Evolutionary conservation across 2,329 filamentous ascomycete genomes (phyloP), one percentile per base, ranked within the genome.

Genomic region (Pseudogymnoascus sp.): DNA sequence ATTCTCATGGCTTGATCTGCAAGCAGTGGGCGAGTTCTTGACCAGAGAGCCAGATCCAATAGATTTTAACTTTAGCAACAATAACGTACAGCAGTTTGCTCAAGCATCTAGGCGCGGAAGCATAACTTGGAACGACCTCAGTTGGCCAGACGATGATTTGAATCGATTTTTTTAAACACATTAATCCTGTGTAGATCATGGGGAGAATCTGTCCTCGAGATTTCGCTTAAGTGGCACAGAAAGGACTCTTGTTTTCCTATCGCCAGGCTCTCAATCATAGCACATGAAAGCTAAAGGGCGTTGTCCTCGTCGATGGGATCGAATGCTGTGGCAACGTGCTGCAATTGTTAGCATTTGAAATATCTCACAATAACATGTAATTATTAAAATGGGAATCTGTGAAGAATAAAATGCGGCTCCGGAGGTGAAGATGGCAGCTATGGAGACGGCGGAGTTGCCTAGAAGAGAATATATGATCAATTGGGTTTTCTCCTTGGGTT

Each of bases 1-100:
- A 44, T 85, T 86, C 70, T 84, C 82, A 0, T 86, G 83, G 83
- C 75, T 84, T 1, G 82, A 85, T 67, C 72, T 86, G 4, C 80
- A 81, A 62, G 83, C 83, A 1, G 78, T 85, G 1, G 82, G 82
- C 0, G 82, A 85, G 64, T 84, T 81, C 66, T 80, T 79, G 17
- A 77, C 75, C 3, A 75, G 76, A 3, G 77, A 79, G 59, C 74
- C 40, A 44, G 40, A 44, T n/a, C 40, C 40, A 26, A 44, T 44
- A 26, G 40, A 44, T 26, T 44, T 73, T 57, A 74, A 54, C 39
- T 57, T 50, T 29, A 50, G 11, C 11, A 44, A 26, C 40, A 44
- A 44, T 24, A 24, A 24, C 21, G 40, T 13, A 26, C 40, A 44
- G 21, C 40, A 44, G 21, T 44, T 44, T 44, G 11, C 40, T 9